These are phyloP conservation scores for Thelephora aurantiotincta DNA, from an alignment of 768 basidiomycete genomes.

Conservation along the genomic window DNA sequence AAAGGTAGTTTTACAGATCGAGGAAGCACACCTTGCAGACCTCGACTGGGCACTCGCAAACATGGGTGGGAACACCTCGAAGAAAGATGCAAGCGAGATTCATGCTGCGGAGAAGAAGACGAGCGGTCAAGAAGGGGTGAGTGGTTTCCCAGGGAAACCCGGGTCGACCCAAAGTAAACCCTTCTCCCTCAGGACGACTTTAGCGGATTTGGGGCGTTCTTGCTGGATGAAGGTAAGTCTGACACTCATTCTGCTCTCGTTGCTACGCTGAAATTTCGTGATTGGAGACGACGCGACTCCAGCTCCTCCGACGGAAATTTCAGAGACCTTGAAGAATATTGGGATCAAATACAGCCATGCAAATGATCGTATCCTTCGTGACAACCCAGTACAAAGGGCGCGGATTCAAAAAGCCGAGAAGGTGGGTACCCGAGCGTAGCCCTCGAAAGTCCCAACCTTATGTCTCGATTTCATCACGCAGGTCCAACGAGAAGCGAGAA, in stretches of 20 bases:
- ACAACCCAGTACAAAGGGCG: conserved; percentile 56
- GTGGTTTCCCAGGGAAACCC: conserved; percentile 1
- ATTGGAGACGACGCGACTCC: not conserved
- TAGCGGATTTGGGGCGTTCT: conserved; percentile 45
- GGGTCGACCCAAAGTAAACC: not conserved
- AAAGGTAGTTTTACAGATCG: conserved; percentile 36
- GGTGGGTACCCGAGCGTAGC: conserved; percentile 18
- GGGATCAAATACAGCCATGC: conserved; percentile 64
- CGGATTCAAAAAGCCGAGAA: conserved; percentile 38
- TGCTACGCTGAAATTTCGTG: too few species aligned
- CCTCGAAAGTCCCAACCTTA: too few species aligned
- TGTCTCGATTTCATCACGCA: not conserved
- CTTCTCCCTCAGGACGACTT: conserved; percentile 29
- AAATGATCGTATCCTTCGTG: conserved; percentile 56
- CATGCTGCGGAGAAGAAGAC: conserved; percentile 18
- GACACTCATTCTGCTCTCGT: not conserved
- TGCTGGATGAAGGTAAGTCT: conserved; percentile 53
- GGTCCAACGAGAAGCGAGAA: conserved; percentile 2
- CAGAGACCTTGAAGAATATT: conserved; percentile 39
- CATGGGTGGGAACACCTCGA: conserved; percentile 25
- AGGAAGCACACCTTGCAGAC: conserved; percentile 57
- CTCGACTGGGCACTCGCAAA: conserved; percentile 73
- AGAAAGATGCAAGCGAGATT: conserved; percentile 29
- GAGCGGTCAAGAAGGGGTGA: conserved; percentile 8
- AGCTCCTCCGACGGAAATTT: conserved; percentile 18